Base-by-base conservation (phyloP, 192 early-diverging fungal genomes). In the Backusella psychrophila region DNA sequence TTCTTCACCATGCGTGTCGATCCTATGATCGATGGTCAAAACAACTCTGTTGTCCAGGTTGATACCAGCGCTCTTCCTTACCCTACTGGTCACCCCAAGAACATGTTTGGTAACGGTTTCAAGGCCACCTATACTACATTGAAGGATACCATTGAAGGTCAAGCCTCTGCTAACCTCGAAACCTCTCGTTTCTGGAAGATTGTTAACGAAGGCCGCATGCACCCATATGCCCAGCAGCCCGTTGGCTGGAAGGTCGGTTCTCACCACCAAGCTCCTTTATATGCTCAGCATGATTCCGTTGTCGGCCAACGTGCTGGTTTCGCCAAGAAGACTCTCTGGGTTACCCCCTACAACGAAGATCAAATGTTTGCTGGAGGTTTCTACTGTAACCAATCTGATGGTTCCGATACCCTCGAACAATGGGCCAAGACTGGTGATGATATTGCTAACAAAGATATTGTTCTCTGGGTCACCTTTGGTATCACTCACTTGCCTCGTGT, bases 1-100 rank as follows among this genome's bases (percentile, higher is more conserved):
- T 77, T 83, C 75, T 83, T 83, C 67, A 79, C 78, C 46, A 83
- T 83, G 82, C 82, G 82, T 72, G 71, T 83, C 59, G 82, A 83
- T 67, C 82, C 82, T 29, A 83, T 83, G 82, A 75, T 83, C 71
- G 82, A 83, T 72, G 82, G 82, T 69, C 21, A n/a, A 11, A 83
- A 80, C 38, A 83, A 83, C 59, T 71, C 78, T 35, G 49, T 83
- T 52, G 66, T 38, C 21, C 75, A 77, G 53, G 75, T 79, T 7
- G 82, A 83, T 56, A 65, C 63, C 23, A 39, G 65, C 7, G 41
- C 72, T 8, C 67, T 77, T 23, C 75, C 75, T 33, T 71, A 74
- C 29, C 75, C 77, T 72, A 78, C 78, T 49, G 82, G 82, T 35
- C 78, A 78, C 41, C 78, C 82, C 21, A 74, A 73, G 29, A 83